Conservation (phyloP, 495 filamentous ascomycete genomes). For the Patellaria atrata region DNA sequence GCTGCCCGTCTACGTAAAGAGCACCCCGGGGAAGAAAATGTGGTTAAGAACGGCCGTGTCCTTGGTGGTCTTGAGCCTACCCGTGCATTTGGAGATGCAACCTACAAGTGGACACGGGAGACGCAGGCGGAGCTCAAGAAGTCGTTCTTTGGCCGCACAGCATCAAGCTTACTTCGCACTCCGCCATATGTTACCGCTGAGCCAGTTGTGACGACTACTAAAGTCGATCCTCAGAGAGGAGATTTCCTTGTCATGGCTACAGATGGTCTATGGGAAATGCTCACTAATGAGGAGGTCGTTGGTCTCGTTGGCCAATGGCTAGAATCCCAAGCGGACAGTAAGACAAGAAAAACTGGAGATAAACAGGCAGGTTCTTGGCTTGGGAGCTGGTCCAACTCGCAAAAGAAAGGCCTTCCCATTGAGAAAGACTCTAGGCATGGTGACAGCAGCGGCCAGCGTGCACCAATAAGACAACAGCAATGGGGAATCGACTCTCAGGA, state of each 20-base stretch:
- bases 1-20: slow-evolving; percentile 63
- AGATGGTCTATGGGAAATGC: slow-evolving; percentile 97
- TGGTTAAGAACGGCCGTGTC: slow-evolving; percentile 75
- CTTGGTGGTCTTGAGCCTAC: slow-evolving; percentile 84
- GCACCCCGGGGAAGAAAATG: slow-evolving; percentile 77
- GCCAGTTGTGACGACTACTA: slow-evolving; percentile 87
- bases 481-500: slow-evolving; percentile 50
- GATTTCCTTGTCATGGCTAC: slow-evolving; percentile 96
- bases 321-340: slow-evolving; percentile 38
- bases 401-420: slow-evolving; percentile 38
- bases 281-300: slow-evolving; percentile 96
- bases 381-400: slow-evolving; percentile 37
- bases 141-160: slow-evolving; percentile 71
- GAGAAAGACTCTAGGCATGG: slow-evolving; percentile 33
- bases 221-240: slow-evolving; percentile 75
- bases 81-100: slow-evolving; percentile 87
- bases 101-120: slow-evolving; percentile 89
- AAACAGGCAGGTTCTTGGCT: slow-evolving; percentile 32
- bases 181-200: slow-evolving; percentile 98
- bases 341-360: slow-evolving; percentile 22
- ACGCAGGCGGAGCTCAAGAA: slow-evolving; percentile 64
- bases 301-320: slow-evolving; percentile 95
- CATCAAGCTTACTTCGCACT: slow-evolving; percentile 59
- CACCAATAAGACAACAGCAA: slow-evolving; percentile 73
- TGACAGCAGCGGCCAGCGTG: slow-evolving; percentile 33